phyloP scores from a whole-genome alignment of 176 grass and related monocot genomes.

The Puccinellia tenuiflora region DNA sequence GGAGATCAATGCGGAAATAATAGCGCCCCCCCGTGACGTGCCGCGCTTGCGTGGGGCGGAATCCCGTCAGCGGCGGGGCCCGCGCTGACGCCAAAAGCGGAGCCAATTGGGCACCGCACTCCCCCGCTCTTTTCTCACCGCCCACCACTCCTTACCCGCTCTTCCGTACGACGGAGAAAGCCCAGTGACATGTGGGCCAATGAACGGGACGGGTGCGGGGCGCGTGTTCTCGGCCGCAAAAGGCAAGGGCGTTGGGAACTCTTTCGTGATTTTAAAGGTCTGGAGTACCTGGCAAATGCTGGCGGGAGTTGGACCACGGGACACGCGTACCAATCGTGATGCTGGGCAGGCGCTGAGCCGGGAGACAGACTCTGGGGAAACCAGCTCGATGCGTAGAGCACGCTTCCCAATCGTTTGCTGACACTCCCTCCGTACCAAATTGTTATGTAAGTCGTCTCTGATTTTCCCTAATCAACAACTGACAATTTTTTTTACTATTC shows the following conservation, averaged over 20 bases:
- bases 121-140: constrained; percentile 23
- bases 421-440: too few species aligned
- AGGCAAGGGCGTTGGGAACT: neutral
- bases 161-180: fast-evolving
- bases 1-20: neutral
- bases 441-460: too few species aligned
- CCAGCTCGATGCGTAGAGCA: too few species aligned
- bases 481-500: too few species aligned
- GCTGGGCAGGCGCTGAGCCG: too few species aligned
- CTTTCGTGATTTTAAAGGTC: neutral
- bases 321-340: neutral
- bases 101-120: neutral
- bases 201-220: too few species aligned
- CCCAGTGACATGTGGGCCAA: neutral
- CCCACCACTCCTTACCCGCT: constrained; percentile 27
- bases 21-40: neutral
- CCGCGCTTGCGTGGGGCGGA: neutral
- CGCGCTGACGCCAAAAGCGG: constrained; percentile 7
- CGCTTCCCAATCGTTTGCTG: too few species aligned
- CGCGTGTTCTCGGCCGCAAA: neutral
- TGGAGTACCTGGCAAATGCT: neutral
- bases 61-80: neutral
- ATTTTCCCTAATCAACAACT: too few species aligned
- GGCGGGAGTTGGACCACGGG: neutral
- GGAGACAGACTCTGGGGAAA: neutral